Base-by-base conservation (phyloP, 129 eudicot species). In the Lactuca saligna region DNA sequence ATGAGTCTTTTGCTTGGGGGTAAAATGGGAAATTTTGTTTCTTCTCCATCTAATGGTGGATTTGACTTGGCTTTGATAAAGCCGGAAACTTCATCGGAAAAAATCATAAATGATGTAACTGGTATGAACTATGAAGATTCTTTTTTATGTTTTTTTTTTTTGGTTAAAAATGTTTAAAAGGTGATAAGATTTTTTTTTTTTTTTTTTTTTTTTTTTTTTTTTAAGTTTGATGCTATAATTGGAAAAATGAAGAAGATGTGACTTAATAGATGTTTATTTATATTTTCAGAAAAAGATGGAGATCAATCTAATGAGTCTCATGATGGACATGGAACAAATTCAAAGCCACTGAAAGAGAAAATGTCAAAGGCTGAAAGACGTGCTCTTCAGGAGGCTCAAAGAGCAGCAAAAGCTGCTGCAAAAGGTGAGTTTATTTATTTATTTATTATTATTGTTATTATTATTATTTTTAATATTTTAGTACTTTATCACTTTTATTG, bases 291-390 rank as follows among this genome's bases (percentile, higher is more conserved):
- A 68, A 85, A 80, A 44, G 74, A 29, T 76, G 84, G 78, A 25
- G 77, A 63, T 42, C 65, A 71, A 44, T 82, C 78, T 58, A 73
- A 15, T 35, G 91, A 79, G 48, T 77, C 80, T 66, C 89, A 68
- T 54, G 80, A 70, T 54, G 88, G 78, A 42, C 75, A 34, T 11
- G 72, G 82, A 62, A 81, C 69, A 38, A 78, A 57, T 54, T 70
- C 78, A 8, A 90, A 87, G 78, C 81, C 95, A 32, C 61, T 75
- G 58, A 91, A 91, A 78, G 93, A 91, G 73, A 91, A 83, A 72
- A 83, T 87, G 7, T 88, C 97, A 5, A 91, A 91, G 74, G 96
- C 97, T 8, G 97, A 91, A 76, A 88, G 97, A 65, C 95, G 97
- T 78, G 91, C 97, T 50, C 78, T 85, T 68, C 97, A 91, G 74